These are phyloP conservation scores for Entomophthora muscae DNA, from an alignment of 371 early-diverging fungal species.

Conservation along the genomic window DNA sequence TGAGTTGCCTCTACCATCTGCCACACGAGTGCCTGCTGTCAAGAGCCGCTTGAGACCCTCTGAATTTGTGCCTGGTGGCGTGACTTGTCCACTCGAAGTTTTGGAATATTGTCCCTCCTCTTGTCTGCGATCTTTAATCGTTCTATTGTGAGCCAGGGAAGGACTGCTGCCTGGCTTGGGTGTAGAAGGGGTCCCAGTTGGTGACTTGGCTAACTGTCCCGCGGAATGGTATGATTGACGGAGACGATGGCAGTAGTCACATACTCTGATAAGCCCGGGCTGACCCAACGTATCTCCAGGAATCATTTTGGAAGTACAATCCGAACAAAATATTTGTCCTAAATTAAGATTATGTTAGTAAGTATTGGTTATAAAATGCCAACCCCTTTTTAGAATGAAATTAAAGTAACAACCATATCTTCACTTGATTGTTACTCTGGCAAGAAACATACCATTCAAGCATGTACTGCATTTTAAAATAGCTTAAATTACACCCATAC, in stretches of 20 bases:
- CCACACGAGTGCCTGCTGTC: conserved; percentile 4
- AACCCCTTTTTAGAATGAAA: too few species aligned
- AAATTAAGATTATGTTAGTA: conserved; percentile 8
- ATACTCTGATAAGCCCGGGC: conserved; percentile 54
- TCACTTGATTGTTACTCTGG: too few species aligned
- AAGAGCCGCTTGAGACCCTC: not conserved
- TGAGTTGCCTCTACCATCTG: not conserved
- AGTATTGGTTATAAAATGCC: too few species aligned
- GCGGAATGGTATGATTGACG: not conserved
- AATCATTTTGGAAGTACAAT: conserved; percentile 58
- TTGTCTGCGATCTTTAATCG: not conserved
- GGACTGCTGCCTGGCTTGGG: not conserved
- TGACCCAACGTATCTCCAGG: conserved; percentile 49
- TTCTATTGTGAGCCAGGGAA: not conserved
- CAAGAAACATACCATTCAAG: too few species aligned
- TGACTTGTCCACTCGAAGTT: not conserved
- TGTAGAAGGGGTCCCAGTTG: not conserved
- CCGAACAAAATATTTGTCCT: conserved; percentile 65
- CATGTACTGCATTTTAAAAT: too few species aligned
- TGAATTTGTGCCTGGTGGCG: not conserved
- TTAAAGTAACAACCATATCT: too few species aligned
- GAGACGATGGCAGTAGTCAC: conserved; percentile 39
- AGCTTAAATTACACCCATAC: too few species aligned
- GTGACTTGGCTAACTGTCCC: not conserved
- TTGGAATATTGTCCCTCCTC: not conserved